Evolutionary conservation across 1,284 basidiomycete genomes (phyloP).

Genomic region (Volvariella surrecta): DNA sequence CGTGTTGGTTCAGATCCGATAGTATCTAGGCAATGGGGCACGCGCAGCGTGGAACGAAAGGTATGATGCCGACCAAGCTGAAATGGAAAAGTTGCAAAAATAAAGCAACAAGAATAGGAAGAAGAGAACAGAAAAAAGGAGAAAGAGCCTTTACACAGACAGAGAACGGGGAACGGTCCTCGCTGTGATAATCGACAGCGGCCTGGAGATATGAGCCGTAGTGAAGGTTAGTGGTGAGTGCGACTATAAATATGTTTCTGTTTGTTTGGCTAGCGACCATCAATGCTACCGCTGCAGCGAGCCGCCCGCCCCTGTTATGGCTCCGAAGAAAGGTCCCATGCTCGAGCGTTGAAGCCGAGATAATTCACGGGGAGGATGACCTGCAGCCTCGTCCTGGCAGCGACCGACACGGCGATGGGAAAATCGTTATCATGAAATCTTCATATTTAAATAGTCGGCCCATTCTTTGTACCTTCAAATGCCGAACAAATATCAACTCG

Average conservation of each 20-base stretch:
- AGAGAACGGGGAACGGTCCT: constrained; percentile 9
- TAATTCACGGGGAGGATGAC: too few species aligned
- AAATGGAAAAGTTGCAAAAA: constrained; percentile 12
- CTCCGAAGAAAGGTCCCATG: too few species aligned
- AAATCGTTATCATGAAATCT: too few species aligned
- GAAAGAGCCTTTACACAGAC: constrained; percentile 12
- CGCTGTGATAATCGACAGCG: background rate
- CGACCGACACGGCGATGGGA: too few species aligned
- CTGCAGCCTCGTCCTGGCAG: too few species aligned
- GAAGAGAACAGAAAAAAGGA: constrained; percentile 10
- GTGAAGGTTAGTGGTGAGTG: constrained; percentile 1
- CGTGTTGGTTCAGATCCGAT: constrained; percentile 22
- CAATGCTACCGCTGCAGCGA: too few species aligned
- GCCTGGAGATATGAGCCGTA: constrained; percentile 1
- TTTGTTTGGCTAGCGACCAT: background rate
- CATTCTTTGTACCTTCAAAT: too few species aligned
- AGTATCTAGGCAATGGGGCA: constrained; percentile 20
- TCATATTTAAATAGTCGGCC: too few species aligned
- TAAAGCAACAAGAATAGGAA: constrained; percentile 3
- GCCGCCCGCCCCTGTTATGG: too few species aligned
- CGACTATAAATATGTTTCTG: background rate
- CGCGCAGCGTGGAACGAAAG: constrained; percentile 37
- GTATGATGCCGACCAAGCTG: constrained; percentile 17
- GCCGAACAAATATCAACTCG: constrained; percentile 39
- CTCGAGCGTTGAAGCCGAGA: too few species aligned